Conservation (phyloP, 306 rosid species). For the Erythrophleum fordii region DNA sequence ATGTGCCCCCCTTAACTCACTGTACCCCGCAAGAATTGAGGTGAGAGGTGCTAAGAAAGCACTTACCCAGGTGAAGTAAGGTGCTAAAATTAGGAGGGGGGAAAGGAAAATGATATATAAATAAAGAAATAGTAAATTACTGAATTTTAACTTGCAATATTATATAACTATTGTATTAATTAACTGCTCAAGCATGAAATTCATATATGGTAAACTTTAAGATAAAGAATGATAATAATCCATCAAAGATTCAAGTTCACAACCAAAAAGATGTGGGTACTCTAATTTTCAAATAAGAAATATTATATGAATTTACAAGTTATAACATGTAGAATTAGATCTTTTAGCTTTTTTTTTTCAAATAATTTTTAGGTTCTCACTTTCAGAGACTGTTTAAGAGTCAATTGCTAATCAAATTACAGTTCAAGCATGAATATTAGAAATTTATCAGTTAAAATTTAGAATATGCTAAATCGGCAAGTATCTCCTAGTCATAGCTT, state of each 20-base stretch:
- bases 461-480: not conserved
- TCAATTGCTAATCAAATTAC: not conserved
- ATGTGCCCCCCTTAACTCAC: too few relatives aligned
- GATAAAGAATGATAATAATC: not conserved
- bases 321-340: not conserved
- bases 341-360: not conserved
- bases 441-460: too few relatives aligned
- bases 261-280: not conserved
- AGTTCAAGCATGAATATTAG: not conserved
- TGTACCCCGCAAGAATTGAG: too few relatives aligned
- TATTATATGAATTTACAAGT: not conserved
- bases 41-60: too few relatives aligned
- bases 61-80: too few relatives aligned
- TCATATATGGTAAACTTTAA: not conserved
- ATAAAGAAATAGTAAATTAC: not conserved
- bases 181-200: not conserved
- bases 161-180: too few relatives aligned
- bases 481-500: too few relatives aligned
- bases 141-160: not conserved
- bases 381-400: not conserved
- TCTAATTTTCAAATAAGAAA: not conserved
- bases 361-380: not conserved
- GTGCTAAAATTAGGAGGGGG: not conserved
- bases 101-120: not conserved
- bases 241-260: not conserved